phyloP scores from a whole-genome alignment of 2,329 filamentous ascomycete genomes.

The Aspergillus ustus region DNA sequence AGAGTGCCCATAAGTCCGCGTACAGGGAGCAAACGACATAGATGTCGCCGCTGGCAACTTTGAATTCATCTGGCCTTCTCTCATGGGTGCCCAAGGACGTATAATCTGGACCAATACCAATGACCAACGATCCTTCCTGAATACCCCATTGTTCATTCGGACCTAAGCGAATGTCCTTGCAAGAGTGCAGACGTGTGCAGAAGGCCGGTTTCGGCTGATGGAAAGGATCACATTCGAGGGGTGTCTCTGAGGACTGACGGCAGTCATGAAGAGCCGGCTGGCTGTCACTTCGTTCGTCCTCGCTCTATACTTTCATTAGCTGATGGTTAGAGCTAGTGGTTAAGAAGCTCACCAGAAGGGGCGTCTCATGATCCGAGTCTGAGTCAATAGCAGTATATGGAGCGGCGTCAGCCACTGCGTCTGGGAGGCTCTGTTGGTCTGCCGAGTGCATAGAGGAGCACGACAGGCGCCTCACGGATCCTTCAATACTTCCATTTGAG shows the following conservation, averaged over 20 bases:
- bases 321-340: neutral
- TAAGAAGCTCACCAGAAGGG: constrained; percentile 20
- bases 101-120: constrained; percentile 32
- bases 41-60: constrained; percentile 33
- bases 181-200: constrained; percentile 29
- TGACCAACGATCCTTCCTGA: constrained; percentile 36
- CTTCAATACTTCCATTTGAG: neutral
- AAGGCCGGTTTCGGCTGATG: constrained; percentile 25
- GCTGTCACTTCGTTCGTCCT: neutral
- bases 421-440: constrained; percentile 5
- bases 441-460: constrained; percentile 4
- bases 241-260: neutral
- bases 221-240: constrained; percentile 8
- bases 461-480: neutral
- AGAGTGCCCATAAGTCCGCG: constrained; percentile 42
- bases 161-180: constrained; percentile 32
- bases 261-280: neutral
- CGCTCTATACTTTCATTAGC: neutral
- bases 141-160: constrained; percentile 32
- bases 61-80: constrained; percentile 32
- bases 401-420: constrained; percentile 6
- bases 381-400: constrained; percentile 5
- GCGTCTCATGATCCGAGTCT: constrained; percentile 16
- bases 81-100: constrained; percentile 24
- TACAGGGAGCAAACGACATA: constrained; percentile 39